Evolutionary conservation across 2,329 filamentous ascomycete genomes (phyloP), one percentile per base, ranked within the genome.

Genomic region (Monilinia vaccinii-corymbosi): DNA sequence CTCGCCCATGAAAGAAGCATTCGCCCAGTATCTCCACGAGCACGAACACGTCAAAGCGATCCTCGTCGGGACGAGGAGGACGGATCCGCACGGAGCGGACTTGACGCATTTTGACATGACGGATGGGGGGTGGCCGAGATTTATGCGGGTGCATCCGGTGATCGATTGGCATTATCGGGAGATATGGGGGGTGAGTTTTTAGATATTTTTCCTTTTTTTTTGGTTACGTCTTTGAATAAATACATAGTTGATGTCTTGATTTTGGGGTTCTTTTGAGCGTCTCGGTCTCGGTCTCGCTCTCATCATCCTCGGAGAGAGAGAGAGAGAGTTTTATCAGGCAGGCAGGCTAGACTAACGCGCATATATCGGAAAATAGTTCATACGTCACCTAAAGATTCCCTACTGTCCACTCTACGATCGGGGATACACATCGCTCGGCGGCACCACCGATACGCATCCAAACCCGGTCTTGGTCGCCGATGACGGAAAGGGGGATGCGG

Each of bases 101-200:
- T 73, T 99, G 68, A 88, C 82, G 44, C 84, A 89, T 74, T 97
- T 97, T 71, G 89, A 96, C 71, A 82, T 81, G 55, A 99, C 94
- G 5, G 94, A 97, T 74, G 78, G 81, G 40, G 91, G 87, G 2
- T 99, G 94, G 94, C 94, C 94, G 40, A 77, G 80, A 47, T 96
- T 97, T 70, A 92, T 97, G 86, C 84, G 94, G 61, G 81, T 97
- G 62, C 91, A 99, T 74, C 93, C 94, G 0, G 89, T 99, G 11
- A 92, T 99, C 70, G 94, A 99, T 74, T 99, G 94, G 94, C 90
- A 94, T 73, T 96, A 97, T 73, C 83, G 84, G 13, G 93, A 97
- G 73, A 93, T 97, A 58, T 97, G 94, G 94, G 84, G 86, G 21
- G 91, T 95, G 71, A 78, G 89, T 79, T 70, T 3, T 11, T 32